Conservation (phyloP, 2,329 filamentous ascomycete genomes). For the Colletotrichum sp. region DNA sequence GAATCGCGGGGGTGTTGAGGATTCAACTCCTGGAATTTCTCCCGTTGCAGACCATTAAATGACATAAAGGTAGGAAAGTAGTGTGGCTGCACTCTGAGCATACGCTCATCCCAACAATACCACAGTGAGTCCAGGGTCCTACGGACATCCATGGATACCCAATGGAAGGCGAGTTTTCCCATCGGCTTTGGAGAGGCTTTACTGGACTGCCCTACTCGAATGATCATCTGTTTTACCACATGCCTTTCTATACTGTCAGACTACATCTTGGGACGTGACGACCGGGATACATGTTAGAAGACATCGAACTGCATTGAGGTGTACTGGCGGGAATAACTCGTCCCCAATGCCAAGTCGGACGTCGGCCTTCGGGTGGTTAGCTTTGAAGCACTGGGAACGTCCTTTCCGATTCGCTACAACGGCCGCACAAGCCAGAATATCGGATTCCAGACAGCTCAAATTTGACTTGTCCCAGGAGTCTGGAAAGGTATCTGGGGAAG, state of each 20-base stretch:
- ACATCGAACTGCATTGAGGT: background rate
- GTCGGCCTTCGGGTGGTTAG: background rate
- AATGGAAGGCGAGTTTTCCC: background rate
- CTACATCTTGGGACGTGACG: background rate
- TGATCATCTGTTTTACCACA: background rate
- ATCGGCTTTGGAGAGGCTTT: background rate
- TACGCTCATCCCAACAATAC: background rate
- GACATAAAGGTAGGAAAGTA: background rate
- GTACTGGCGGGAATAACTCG: background rate
- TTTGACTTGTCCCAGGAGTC: background rate
- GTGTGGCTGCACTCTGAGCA: background rate
- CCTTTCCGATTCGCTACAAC: background rate
- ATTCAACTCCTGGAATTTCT: rapidly evolving
- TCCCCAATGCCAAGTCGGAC: background rate
- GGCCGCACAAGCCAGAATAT: background rate
- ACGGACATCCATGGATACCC: background rate
- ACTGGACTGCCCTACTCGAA: background rate
- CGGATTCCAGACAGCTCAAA: background rate
- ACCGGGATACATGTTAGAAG: background rate
- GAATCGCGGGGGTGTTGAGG: rapidly evolving
- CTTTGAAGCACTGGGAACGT: background rate
- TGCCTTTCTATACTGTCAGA: background rate
- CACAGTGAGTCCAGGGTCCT: background rate
- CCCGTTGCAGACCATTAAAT: background rate
- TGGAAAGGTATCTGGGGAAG: background rate